phyloP scores from a whole-genome alignment of 2,329 filamentous ascomycete genomes.

The Celoporthe dispersa region DNA sequence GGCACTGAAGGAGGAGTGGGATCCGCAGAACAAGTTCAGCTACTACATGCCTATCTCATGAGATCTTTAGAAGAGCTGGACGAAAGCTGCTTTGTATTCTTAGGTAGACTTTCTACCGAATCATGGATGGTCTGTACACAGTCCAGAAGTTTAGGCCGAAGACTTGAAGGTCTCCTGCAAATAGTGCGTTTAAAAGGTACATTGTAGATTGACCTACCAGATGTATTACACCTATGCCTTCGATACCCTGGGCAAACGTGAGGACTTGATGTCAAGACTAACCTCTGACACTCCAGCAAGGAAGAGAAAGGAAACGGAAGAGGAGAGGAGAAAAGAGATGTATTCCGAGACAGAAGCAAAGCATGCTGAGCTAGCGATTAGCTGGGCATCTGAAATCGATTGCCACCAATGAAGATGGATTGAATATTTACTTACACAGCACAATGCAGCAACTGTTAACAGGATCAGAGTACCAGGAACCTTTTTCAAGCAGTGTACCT shows the following conservation, averaged over 20 bases:
- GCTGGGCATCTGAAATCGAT: too few species aligned
- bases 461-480: too few species aligned
- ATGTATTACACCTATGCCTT: not conserved
- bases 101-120: not conserved
- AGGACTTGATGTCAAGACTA: not conserved
- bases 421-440: too few species aligned
- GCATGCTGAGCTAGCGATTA: too few species aligned
- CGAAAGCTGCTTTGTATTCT: not conserved
- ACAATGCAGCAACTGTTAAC: too few species aligned
- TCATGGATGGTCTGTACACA: not conserved
- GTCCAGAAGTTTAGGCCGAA: not conserved
- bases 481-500: too few species aligned
- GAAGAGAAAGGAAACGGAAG: not conserved
- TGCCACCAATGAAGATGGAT: too few species aligned
- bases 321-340: not conserved
- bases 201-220: not conserved
- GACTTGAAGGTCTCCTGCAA: not conserved
- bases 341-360: too few species aligned
- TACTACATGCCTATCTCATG: constrained; percentile 46
- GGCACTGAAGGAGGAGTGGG: constrained; percentile 53
- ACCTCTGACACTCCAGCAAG: not conserved
- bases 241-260: not conserved
- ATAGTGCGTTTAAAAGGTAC: not conserved
- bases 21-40: constrained; percentile 49
- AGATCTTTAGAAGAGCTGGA: not conserved